A percentile compares a stretch with the other conserved stretches of the same genome.
These are phyloP conservation scores for Pythium dissimile DNA, from an alignment of 352 stramenopile genomes.

Conservation along the genomic window DNA sequence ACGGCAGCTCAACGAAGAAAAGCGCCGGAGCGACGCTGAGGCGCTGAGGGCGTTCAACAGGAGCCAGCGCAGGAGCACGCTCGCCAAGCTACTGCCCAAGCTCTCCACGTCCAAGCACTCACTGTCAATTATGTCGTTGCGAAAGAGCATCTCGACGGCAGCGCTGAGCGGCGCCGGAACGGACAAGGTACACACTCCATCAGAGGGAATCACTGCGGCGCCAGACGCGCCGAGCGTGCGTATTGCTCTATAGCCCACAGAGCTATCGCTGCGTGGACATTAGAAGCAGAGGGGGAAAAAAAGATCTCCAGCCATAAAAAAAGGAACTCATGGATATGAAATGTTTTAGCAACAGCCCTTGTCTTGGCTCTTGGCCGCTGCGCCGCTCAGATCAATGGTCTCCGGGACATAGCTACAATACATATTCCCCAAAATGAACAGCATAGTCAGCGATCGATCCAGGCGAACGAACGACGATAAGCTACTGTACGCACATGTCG, in stretches of 20 bases:
- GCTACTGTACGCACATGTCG: conserved; percentile 57
- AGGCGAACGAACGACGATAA: neutral
- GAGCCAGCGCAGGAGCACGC: conserved; percentile 1
- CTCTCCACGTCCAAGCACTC: conserved; percentile 2
- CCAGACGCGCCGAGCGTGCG: too few relatives aligned
- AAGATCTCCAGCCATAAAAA: too few relatives aligned
- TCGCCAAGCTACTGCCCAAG: conserved; percentile 9
- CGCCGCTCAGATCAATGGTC: conserved; percentile 82
- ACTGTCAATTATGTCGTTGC: conserved; percentile 3
- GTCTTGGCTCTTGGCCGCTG: conserved; percentile 62
- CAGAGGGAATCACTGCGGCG: too few relatives aligned
- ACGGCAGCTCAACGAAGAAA: conserved; percentile 32
- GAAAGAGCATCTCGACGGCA: conserved; percentile 9
- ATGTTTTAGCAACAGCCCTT: conserved; percentile 79
- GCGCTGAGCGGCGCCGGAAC: conserved; percentile 5
- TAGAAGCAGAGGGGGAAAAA: too few relatives aligned
- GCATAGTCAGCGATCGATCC: neutral
- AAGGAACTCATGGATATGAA: too few relatives aligned
- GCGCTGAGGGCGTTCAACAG: conserved; percentile 23
- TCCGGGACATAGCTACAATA: conserved; percentile 67
- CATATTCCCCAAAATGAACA: too few relatives aligned
- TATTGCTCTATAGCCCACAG: too few relatives aligned
- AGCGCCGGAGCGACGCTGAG: conserved; percentile 18
- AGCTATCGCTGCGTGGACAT: too few relatives aligned
- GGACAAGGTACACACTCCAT: too few relatives aligned